Base-by-base conservation (phyloP, 2,329 filamentous ascomycete species). In the Pezizomycotina sp. region DNA sequence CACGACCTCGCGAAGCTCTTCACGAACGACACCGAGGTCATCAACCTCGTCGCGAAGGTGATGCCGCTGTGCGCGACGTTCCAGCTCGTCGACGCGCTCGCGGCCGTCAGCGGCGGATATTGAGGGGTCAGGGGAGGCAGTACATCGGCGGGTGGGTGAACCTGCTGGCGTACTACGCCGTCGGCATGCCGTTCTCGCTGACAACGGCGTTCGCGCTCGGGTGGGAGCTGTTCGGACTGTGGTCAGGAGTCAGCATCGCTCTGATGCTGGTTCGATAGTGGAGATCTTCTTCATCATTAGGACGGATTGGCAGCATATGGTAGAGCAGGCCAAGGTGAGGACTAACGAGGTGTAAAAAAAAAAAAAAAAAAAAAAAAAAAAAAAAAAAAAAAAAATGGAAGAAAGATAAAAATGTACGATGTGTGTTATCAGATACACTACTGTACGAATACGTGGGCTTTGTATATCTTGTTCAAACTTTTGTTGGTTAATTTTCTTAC, bases 121-220 rank as follows among this genome's bases (percentile, higher is more conserved):
- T 95, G 18, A 69, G 89, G 26, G 86, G 86, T 8, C 69, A 95
- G 10, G 89, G 89, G 2, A 71, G 79, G 39, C 86, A 95, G 57
- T 74, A 82, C 46, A 74, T 95, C 38, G 86, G 86, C 8, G 84
- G 86, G 0, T 92, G 86, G 50, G 74, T 84, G 5, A 91, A 89
- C 52, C 60, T 95, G 2, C 70, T 82, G 31, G 75, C 76, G 14
- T 93, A 93, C 60, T 98, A 95, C 57, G 61, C 69, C 12, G 66
- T 95, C 16, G 86, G 81, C 0, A 64, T 95, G 57, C 86, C 89
- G 0, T 70, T 92, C 21, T 81, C 76, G 24, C 77, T 93, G 47
- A 71, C 68, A 4, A 70, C 77, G 0, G 77, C 74, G 0, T 92
- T 95, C 55, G 76, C 72, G 0, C 60, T 84, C 3, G 65, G 65